Percentiles rank a stretch among this genome's conserved stretches.
Evolutionary conservation across 768 basidiomycete species (phyloP).

Genomic region (Amanita phalloides): DNA sequence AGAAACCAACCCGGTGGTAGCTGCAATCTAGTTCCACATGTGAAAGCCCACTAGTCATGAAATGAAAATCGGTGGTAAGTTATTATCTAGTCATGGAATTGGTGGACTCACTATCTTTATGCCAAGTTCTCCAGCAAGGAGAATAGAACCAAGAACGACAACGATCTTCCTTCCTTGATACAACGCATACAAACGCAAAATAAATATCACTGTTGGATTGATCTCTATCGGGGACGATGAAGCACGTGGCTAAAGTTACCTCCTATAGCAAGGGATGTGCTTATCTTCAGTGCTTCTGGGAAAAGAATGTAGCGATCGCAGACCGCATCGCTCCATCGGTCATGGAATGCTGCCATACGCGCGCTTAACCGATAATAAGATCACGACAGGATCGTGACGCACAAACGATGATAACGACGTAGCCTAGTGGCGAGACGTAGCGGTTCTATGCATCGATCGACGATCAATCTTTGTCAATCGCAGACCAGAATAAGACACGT

Average conservation of each 20-base stretch:
- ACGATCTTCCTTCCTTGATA: constrained; percentile 15
- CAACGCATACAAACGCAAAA: constrained; percentile 20
- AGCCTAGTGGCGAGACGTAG: constrained; percentile 24
- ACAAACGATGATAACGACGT: constrained; percentile 25
- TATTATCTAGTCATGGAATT: neutral
- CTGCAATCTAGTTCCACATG: constrained; percentile 19
- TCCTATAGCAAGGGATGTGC: constrained; percentile 21
- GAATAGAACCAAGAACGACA: constrained; percentile 9
- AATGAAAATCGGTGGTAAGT: neutral
- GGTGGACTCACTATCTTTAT: constrained; percentile 22
- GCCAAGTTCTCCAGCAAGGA: constrained; percentile 17
- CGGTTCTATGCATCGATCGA: constrained; percentile 18
- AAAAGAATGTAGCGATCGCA: constrained; percentile 23
- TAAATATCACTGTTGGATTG: constrained; percentile 15
- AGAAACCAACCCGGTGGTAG: constrained; percentile 16
- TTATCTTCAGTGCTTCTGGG: constrained; percentile 24
- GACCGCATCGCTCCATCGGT: constrained; percentile 21
- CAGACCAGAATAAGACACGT: constrained; percentile 1
- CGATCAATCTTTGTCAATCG: too few relatives aligned
- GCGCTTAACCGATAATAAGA: neutral
- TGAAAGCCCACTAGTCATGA: constrained; percentile 23
- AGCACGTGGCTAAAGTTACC: constrained; percentile 8
- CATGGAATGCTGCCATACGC: constrained; percentile 18
- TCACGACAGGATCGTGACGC: constrained; percentile 6
- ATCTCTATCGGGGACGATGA: neutral